Base-by-base conservation (phyloP, 1,284 basidiomycete genomes). In the Trametes polyzona region DNA sequence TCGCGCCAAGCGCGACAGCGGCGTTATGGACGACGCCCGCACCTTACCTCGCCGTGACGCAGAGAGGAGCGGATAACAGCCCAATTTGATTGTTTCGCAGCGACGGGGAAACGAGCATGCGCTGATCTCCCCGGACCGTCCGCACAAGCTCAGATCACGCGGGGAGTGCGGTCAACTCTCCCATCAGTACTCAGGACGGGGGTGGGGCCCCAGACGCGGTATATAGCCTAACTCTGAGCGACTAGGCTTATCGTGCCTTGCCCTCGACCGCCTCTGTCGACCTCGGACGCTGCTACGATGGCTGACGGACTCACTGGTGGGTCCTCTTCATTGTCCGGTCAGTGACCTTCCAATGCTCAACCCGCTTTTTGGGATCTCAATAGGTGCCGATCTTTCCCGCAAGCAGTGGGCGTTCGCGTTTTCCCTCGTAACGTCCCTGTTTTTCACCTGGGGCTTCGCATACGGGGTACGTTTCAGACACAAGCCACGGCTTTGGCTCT, bases 371-470 rank as follows among this genome's bases (percentile, higher is more conserved):
- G 16, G n/a, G n/a, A n/a, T 37, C 26, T 23, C 9, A 7, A n/a
- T 52, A 84, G 83, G 78, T 52, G 67, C 77, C 49, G 75, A 85
- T 57, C 74, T 86, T 41, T 71, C 73, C 21, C 73, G 71, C 57
- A 72, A 70, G 36, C 71, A 77, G 64, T 84, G 83, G 82, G 69
- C 65, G 12, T 83, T 80, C 65, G 80, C 89, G 12, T 92, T 90
- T 71, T 76, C 78, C 47, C 82, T 92, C 58, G 87, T 92, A 62
- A 92, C 90, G 16, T 84, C 87, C 14, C 76, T 92, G 46, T 93
- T 93, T 79, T 92, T 93, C 75, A 87, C 90, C 29, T 92, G 82
- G 88, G 83, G 88, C 0, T 91, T 91, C 69, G 85, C 88, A 1
- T 90, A 91, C 64, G 89, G 89, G 39, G 83, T 86, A 69, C 67